A percentile compares a stretch with the other conserved stretches of the same genome.
Conservation (phyloP, 768 basidiomycete genomes). For the Suillus subluteus region DNA sequence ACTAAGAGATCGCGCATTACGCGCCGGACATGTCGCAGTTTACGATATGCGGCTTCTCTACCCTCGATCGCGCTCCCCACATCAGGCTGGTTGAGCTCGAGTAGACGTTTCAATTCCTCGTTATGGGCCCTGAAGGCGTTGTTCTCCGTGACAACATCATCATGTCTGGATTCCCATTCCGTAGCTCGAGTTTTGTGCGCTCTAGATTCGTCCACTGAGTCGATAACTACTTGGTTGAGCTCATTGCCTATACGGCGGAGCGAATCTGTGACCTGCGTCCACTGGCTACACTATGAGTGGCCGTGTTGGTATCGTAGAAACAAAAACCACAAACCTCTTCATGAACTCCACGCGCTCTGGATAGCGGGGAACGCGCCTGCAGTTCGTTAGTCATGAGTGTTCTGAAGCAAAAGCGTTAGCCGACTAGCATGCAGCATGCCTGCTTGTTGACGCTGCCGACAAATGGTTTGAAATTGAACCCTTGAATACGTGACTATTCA, state of each 20-base stretch:
- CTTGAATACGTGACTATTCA: background rate
- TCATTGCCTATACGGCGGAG: conserved; percentile 36
- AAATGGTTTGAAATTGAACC: background rate
- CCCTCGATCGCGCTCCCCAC: conserved; percentile 31
- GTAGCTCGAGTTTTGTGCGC: conserved; percentile 32
- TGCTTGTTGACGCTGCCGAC: background rate
- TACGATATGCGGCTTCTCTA: conserved; percentile 36
- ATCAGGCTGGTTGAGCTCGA: conserved; percentile 33
- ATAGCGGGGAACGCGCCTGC: conserved; percentile 20
- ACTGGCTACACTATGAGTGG: conserved; percentile 11
- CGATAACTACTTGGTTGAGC: conserved; percentile 26
- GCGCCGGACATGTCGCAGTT: conserved; percentile 38
- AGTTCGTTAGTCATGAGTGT: background rate
- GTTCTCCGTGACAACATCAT: conserved; percentile 26
- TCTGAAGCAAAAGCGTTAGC: background rate
- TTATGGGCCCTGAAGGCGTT: conserved; percentile 37
- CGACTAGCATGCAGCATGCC: background rate
- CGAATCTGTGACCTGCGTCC: conserved; percentile 31
- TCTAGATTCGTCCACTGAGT: conserved; percentile 27
- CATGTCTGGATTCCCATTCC: conserved; percentile 41
- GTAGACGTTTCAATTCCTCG: conserved; percentile 35
- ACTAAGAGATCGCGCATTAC: conserved; percentile 47
- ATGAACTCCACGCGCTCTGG: conserved; percentile 27
- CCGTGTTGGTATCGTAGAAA: background rate
- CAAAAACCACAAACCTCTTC: conserved; percentile 27